Percentiles rank a stretch among this genome's conserved stretches.
phyloP scores from a whole-genome alignment of 768 basidiomycete species.

The Leccinum sublutescens region DNA sequence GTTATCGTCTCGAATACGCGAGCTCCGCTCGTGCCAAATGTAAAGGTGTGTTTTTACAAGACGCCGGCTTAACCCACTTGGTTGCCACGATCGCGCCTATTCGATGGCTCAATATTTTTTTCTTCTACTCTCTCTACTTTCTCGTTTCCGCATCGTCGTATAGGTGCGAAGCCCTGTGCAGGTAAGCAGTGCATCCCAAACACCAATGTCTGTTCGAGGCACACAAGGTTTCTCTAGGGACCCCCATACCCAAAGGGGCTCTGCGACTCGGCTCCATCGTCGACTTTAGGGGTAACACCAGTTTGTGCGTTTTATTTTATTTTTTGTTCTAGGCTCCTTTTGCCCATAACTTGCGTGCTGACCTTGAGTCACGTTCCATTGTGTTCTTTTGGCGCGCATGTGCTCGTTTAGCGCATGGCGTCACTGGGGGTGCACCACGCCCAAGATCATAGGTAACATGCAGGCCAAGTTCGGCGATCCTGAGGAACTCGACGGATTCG shows the following conservation, averaged over 20 bases:
- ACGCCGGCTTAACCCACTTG: background rate
- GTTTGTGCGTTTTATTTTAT: slow-evolving; percentile 48
- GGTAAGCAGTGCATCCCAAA: slow-evolving; percentile 41
- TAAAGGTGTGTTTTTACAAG: slow-evolving; percentile 53
- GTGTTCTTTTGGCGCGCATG: background rate
- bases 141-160: slow-evolving; percentile 7
- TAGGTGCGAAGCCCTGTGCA: slow-evolving; percentile 75
- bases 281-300: slow-evolving; percentile 67
- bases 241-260: slow-evolving; percentile 65
- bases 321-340: background rate
- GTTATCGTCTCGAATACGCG: slow-evolving; percentile 82
- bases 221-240: slow-evolving; percentile 45
- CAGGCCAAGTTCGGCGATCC: slow-evolving; percentile 57
- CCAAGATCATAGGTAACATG: slow-evolving; percentile 66
- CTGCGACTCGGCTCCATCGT: slow-evolving; percentile 74
- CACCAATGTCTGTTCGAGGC: background rate
- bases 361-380: background rate
- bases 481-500: slow-evolving; percentile 82
- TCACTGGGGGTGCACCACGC: slow-evolving; percentile 87
- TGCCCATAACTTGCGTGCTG: background rate
- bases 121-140: slow-evolving; percentile 14
- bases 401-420: slow-evolving; percentile 61
- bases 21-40: slow-evolving; percentile 67
- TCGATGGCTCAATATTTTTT: background rate
- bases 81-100: slow-evolving; percentile 16